These are phyloP conservation scores for Pseudozyma flocculosa DNA, from an alignment of 1,284 basidiomycete species.

Conservation along the genomic window DNA sequence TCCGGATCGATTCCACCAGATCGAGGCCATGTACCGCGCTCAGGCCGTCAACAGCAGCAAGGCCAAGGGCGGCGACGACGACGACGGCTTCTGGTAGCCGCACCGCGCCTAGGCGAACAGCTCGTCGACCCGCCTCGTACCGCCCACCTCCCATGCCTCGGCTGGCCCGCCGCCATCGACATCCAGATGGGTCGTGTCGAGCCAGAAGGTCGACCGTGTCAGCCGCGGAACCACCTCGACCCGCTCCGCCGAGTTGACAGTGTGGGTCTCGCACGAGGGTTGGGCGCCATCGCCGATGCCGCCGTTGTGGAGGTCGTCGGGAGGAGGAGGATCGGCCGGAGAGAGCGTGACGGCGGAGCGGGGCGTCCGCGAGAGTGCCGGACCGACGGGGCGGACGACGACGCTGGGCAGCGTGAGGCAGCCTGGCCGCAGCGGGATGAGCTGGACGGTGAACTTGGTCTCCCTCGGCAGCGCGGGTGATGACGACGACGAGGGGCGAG, in stretches of 20 bases:
- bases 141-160: too few species aligned
- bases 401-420: slow-evolving; percentile 20
- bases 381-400: slow-evolving; percentile 11
- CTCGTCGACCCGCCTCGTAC: too few species aligned
- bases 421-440: slow-evolving; percentile 41
- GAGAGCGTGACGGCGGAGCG: background rate
- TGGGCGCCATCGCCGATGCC: too few species aligned
- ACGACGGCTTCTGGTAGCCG: slow-evolving; percentile 82
- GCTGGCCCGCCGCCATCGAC: too few species aligned
- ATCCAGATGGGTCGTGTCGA: slow-evolving; percentile 8
- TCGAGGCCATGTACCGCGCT: slow-evolving; percentile 90
- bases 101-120: background rate
- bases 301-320: too few species aligned
- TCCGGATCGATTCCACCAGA: too few species aligned
- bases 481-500: too few species aligned
- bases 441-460: slow-evolving; percentile 15
- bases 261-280: slow-evolving; percentile 40
- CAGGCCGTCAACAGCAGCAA: slow-evolving; percentile 70
- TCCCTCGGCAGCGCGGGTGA: too few species aligned
- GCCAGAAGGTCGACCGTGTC: slow-evolving; percentile 17
- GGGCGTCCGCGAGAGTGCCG: background rate
- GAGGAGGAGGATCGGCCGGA: slow-evolving; percentile 2
- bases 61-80: slow-evolving; percentile 68
- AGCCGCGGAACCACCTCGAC: slow-evolving; percentile 21
- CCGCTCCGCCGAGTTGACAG: slow-evolving; percentile 18